These are phyloP conservation scores for Rhododendron mucronatum DNA, from an alignment of 148 eudicot species.

Conservation along the genomic window DNA sequence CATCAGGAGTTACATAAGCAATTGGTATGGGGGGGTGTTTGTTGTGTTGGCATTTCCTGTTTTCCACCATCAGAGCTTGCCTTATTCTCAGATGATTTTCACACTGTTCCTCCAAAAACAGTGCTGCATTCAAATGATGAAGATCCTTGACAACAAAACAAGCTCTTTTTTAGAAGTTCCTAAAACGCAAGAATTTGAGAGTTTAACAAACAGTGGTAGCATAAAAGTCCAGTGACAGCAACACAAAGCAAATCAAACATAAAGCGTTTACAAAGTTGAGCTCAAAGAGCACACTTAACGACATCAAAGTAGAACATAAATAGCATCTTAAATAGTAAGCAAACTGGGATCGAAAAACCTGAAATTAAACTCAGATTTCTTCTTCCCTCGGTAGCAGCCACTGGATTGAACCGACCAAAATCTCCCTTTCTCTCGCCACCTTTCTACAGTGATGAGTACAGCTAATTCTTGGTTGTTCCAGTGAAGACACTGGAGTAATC, in stretches of 20 bases:
- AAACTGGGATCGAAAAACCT: constrained; percentile 50
- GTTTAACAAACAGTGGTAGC: constrained; percentile 3
- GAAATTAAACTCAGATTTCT: constrained; percentile 43
- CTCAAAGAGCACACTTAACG: constrained; percentile 35
- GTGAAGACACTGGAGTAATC: not conserved
- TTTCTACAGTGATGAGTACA: not conserved
- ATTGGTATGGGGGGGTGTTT: too few relatives aligned
- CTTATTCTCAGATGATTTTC: not conserved
- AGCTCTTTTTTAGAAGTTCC: not conserved
- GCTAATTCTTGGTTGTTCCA: not conserved
- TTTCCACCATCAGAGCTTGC: constrained; percentile 7
- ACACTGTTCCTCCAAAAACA: constrained; percentile 4
- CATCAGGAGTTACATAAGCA: constrained; percentile 5
- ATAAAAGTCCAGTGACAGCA: constrained; percentile 31
- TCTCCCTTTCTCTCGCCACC: constrained; percentile 13
- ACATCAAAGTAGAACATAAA: constrained; percentile 14
- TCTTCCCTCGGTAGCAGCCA: constrained; percentile 47
- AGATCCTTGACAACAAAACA: not conserved
- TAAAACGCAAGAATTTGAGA: not conserved
- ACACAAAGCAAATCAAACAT: constrained; percentile 31
- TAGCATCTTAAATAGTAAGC: constrained; percentile 17
- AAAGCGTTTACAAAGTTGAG: constrained; percentile 24
- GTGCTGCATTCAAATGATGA: not conserved
- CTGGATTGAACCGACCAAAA: constrained; percentile 27
- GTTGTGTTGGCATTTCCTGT: not conserved